Percentiles rank a stretch among this genome's conserved stretches.
Evolutionary conservation across 2,329 filamentous ascomycete genomes (phyloP).

Genomic region (Aspergillus sp.): DNA sequence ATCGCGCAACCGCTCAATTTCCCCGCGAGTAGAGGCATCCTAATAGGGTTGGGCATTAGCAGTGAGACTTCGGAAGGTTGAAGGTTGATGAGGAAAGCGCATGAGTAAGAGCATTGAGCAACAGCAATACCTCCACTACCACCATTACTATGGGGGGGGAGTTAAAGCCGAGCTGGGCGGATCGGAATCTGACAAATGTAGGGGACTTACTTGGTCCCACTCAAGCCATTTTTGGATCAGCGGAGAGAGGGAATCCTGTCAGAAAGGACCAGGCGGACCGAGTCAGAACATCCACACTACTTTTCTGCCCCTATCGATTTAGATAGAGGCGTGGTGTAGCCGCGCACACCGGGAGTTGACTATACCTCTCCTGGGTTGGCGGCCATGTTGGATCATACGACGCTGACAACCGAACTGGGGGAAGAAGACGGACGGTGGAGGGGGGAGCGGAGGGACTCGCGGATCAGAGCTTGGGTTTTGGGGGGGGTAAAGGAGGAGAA

Average conservation of each 20-base stretch:
- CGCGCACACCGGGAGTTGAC: constrained; percentile 4
- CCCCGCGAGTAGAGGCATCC: constrained; percentile 55
- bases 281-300: constrained; percentile 5
- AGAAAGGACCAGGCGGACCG: constrained; percentile 8
- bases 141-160: too few species aligned
- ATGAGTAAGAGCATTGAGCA: neutral
- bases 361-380: constrained; percentile 20
- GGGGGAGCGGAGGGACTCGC: neutral
- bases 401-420: neutral
- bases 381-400: constrained; percentile 31
- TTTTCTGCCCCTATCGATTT: too few species aligned
- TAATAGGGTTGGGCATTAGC: constrained; percentile 22
- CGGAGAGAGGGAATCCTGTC: constrained; percentile 36
- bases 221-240: constrained; percentile 60
- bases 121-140: too few species aligned
- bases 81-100: neutral
- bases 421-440: neutral
- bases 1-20: constrained; percentile 56
- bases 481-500: neutral
- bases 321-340: neutral
- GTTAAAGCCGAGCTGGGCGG: neutral
- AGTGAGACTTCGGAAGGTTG: neutral
- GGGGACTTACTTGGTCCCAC: constrained; percentile 50
- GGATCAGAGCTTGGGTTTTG: neutral
- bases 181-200: neutral